Conservation (phyloP, 345 rosid species). For the Rhodomyrtus tomentosa region DNA sequence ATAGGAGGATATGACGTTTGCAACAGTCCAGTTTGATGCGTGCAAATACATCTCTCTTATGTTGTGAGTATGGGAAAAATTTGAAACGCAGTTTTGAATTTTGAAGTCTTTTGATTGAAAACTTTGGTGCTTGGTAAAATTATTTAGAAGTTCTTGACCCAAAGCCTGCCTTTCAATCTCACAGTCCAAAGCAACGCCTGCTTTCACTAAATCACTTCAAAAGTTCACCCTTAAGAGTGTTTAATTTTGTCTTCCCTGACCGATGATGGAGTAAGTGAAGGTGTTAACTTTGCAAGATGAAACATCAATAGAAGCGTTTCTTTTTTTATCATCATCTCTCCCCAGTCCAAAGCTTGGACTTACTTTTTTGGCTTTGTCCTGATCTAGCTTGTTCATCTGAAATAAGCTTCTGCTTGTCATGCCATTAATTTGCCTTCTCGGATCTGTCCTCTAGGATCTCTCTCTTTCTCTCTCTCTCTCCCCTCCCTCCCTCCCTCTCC, state of each 20-base stretch:
- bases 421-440: neutral
- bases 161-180: neutral
- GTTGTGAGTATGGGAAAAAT: neutral
- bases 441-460: neutral
- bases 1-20: neutral
- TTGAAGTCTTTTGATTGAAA: neutral
- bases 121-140: neutral
- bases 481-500: too few species aligned
- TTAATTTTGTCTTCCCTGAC: neutral
- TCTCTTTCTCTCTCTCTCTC: too few species aligned
- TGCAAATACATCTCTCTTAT: neutral
- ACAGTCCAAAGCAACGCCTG: neutral
- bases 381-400: neutral
- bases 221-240: neutral
- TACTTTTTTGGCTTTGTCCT: neutral
- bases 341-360: neutral
- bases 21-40: neutral
- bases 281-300: neutral
- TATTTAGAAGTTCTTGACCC: neutral
- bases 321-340: neutral
- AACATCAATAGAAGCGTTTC: neutral
- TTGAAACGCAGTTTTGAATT: neutral
- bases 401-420: neutral
- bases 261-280: neutral
- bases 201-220: neutral